Percentiles rank a stretch among this genome's conserved stretches.
These are phyloP conservation scores for Triangularia setosa DNA, from an alignment of 2,329 filamentous ascomycete genomes.

Conservation along the genomic window DNA sequence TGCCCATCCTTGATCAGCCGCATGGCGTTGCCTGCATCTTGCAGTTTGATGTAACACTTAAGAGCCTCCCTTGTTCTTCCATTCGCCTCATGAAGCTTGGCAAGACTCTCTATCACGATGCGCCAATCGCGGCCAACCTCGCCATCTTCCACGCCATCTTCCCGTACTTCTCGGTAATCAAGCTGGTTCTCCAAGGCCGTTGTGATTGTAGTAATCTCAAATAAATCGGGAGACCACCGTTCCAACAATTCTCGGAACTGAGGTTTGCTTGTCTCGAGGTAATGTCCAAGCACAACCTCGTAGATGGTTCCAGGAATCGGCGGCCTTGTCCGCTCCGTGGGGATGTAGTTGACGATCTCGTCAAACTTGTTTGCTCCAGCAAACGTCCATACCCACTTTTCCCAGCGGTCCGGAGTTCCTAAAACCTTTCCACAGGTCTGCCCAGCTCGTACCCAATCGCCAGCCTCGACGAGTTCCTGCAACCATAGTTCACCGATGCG, in stretches of 20 bases:
- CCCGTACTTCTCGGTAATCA: conserved; percentile 66
- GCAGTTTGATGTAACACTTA: conserved; percentile 81
- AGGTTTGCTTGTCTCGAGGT: conserved; percentile 72
- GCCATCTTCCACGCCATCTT: conserved; percentile 72
- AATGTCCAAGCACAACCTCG: conserved; percentile 84
- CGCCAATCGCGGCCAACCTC: conserved; percentile 77
- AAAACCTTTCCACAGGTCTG: conserved; percentile 79
- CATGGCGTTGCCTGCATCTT: conserved; percentile 89
- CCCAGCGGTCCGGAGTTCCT: conserved; percentile 76
- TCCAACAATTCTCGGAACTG: conserved; percentile 77
- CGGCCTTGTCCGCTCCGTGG: conserved; percentile 70
- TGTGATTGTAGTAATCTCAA: conserved; percentile 72
- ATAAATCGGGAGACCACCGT: conserved; percentile 78
- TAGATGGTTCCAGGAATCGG: conserved; percentile 79
- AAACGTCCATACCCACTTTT: conserved; percentile 94
- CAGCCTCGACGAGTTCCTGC: conserved; percentile 71
- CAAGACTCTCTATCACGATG: conserved; percentile 81
- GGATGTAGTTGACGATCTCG: conserved; percentile 82
- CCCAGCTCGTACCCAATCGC: conserved; percentile 75
- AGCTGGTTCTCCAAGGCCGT: conserved; percentile 79
- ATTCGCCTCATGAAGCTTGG: conserved; percentile 77
- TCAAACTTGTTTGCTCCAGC: conserved; percentile 81
- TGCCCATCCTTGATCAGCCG: conserved; percentile 80
- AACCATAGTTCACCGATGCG: conserved; percentile 93
- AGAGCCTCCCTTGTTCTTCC: conserved; percentile 81